Evolutionary conservation across 495 filamentous ascomycete genomes (phyloP), one percentile per base, ranked within the genome.

Genomic region (Penicillium flavigenum): DNA sequence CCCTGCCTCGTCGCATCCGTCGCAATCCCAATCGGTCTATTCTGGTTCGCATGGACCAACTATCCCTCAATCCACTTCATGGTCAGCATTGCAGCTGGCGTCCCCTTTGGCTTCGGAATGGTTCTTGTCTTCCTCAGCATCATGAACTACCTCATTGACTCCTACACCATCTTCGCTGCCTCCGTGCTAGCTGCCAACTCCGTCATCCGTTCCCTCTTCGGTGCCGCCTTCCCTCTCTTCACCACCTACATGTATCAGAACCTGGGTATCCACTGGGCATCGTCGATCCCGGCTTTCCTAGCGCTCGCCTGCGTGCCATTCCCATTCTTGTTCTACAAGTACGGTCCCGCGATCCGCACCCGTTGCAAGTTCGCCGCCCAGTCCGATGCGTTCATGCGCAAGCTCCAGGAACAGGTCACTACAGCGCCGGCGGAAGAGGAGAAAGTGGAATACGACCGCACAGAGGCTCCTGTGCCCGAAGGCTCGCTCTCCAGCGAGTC

Each of bases 161-260:
- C 85, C 22, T 89, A 92, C 73, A 88, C 85, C 45, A 88, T 92
- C 56, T 94, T 87, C 62, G 89, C 90, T 6, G 90, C 90, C 2
- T 89, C 86, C 1, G 89, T 90, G 1, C 75, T 95, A 16, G 90
- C 90, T 2, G 88, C 89, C 34, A 92, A 89, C 71, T 80, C 86
- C 16, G 83, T 92, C 4, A 72, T 93, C 41, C 80, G 84, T 52
- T 84, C 81, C 3, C 50, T 76, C 31, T 91, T 93, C 66, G 90
- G 91, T 63, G 87, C 89, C n/a, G 87, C 82, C 0, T 94, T 96
- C 76, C 91, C 90, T 2, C 77, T 96, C 0, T 94, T 96, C 77
- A 93, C 90, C 4, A 83, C 80, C 0, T 77, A 87, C 55, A 89
- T 94, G 87, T 94, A 90, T 69, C 34, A 76, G 6, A 77, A 84